Base-by-base conservation (phyloP, 164 flowering plant species). In the Tetracentron sinense region DNA sequence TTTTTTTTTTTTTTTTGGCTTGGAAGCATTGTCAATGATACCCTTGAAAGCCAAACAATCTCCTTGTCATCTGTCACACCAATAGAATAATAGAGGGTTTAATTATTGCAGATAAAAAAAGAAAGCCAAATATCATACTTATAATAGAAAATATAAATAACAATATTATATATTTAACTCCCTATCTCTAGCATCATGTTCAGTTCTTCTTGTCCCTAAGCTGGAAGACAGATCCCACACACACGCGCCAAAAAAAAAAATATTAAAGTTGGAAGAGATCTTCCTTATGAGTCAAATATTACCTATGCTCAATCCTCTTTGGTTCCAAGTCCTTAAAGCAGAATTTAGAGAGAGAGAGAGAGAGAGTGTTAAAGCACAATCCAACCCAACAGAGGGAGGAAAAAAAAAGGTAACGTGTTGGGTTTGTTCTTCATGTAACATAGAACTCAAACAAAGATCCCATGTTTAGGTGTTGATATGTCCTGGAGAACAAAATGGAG, bases 11-110 rank as follows among this genome's bases (percentile, higher is more conserved):
- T 42, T 46, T 5, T 27, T 6, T 33, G 57, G 16, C 48, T 4
- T 50, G 4, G 27, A 22, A 55, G 27, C 19, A 29, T 20, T 31
- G 33, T 30, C 62, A 42, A 22, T n/a, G 6, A 21, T 7, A 49
- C 22, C 56, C 25, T 61, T 61, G 6, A 61, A 50, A 15, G 11
- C 64, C 2, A 61, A 61, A n/a, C 46, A 29, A 49, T 50, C 47
- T 61, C 46, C 55, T 30, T 61, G 15, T 21, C 46, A 19, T 15
- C 11, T 61, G 7, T 10, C n/a, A n/a, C n/a, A n/a, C n/a, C n/a
- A n/a, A n/a, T n/a, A n/a, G n/a, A n/a, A n/a, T n/a, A n/a, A n/a
- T n/a, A n/a, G n/a, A n/a, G n/a, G n/a, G n/a, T n/a, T n/a, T n/a
- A n/a, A n/a, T n/a, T n/a, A n/a, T n/a, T n/a, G n/a, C n/a, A n/a